Conservation (phyloP, 2,329 filamentous ascomycete species). For the Fusarium paranaense region DNA sequence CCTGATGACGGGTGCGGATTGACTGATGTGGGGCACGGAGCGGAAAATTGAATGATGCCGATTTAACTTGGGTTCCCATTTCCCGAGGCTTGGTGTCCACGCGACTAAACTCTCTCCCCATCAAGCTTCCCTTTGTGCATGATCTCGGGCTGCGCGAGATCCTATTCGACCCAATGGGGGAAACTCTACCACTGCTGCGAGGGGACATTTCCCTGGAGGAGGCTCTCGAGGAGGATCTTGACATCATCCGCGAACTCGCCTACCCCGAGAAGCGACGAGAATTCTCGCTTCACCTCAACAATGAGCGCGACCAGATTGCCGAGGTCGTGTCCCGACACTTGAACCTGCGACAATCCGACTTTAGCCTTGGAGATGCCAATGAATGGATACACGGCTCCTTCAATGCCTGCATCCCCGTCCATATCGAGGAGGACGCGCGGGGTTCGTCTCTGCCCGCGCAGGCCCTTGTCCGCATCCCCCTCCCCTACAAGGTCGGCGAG, state of each 20-base stretch:
- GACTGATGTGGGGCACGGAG: conserved; percentile 1
- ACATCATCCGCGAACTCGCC: conserved; percentile 19
- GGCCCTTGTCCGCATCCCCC: conserved; percentile 44
- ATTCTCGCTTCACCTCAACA: conserved; percentile 13
- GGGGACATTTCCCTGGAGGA: conserved; percentile 14
- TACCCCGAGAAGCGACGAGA: conserved; percentile 18
- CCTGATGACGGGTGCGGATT: neutral
- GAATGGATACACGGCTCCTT: conserved; percentile 50
- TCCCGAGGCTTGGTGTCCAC: neutral
- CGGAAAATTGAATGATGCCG: neutral
- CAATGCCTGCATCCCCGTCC: conserved; percentile 51
- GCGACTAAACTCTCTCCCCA: neutral
- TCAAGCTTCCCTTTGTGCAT: neutral
- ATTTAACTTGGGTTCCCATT: conserved; percentile 1
- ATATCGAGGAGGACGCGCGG: conserved; percentile 5
- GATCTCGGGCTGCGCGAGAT: conserved; percentile 1
- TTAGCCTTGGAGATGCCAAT: conserved; percentile 10
- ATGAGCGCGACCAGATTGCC: conserved; percentile 3
- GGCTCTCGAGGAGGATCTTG: conserved; percentile 15
- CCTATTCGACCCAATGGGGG: conserved; percentile 7
- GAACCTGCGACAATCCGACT: conserved; percentile 14
- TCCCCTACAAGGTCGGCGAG: conserved; percentile 54
- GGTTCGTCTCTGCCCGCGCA: neutral
- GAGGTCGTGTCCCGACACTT: conserved; percentile 18
- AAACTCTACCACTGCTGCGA: conserved; percentile 16